Evolutionary conservation across 352 stramenopile genomes (phyloP).

Genomic region (Albugo laibachii): DNA sequence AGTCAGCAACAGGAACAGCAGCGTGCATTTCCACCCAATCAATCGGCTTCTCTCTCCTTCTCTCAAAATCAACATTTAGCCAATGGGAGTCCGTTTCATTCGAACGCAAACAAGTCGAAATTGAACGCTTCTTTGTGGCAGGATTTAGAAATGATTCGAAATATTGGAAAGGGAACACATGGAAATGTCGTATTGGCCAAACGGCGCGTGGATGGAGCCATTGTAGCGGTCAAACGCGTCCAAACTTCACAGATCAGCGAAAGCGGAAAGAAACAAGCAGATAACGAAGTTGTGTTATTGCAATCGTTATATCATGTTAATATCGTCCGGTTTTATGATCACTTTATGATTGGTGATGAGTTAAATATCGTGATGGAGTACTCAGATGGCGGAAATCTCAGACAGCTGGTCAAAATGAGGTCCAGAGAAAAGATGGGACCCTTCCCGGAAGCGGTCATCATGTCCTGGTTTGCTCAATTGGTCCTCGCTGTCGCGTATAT

Average conservation of each 20-base stretch:
- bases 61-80: conserved; percentile 3
- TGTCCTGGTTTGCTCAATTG: conserved; percentile 77
- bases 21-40: conserved; percentile 10
- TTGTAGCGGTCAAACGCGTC: conserved; percentile 74
- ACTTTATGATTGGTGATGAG: conserved; percentile 70
- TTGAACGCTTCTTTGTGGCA: conserved; percentile 46
- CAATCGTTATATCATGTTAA: conserved; percentile 81
- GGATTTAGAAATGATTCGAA: conserved; percentile 68
- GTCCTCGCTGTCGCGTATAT: conserved; percentile 75
- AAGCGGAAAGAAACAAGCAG: conserved; percentile 66
- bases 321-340: conserved; percentile 80
- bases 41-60: not conserved
- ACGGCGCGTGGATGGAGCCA: conserved; percentile 50
- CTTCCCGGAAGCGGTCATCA: conserved; percentile 68
- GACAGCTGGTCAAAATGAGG: conserved; percentile 63
- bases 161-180: conserved; percentile 75
- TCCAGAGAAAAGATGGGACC: conserved; percentile 58
- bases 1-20: conserved; percentile 39
- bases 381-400: conserved; percentile 60
- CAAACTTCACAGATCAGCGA: conserved; percentile 59
- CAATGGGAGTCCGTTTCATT: not conserved
- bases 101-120: not conserved
- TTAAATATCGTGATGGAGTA: conserved; percentile 84
- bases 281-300: conserved; percentile 79
- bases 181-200: conserved; percentile 64